These are phyloP conservation scores for Butyriboletus appendiculatus DNA, from an alignment of 1,284 basidiomycete genomes.

Conservation along the genomic window DNA sequence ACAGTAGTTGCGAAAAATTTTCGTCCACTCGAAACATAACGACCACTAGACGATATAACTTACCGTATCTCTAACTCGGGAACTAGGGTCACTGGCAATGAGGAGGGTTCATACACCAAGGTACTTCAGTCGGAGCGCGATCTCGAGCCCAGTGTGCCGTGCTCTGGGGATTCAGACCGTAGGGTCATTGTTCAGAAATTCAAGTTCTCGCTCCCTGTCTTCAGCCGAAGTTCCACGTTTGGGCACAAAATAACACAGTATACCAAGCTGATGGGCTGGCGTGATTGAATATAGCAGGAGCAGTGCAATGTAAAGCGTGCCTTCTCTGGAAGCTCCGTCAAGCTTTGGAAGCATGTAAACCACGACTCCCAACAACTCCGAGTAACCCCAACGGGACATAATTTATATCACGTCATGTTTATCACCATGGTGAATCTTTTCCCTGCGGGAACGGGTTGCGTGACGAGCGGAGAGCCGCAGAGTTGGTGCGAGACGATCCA, in stretches of 20 bases:
- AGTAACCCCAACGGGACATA: too few relatives aligned
- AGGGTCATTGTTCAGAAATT: constrained; percentile 43
- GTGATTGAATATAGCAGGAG: not conserved
- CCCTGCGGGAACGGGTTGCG: too few relatives aligned
- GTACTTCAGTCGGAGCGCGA: constrained; percentile 5
- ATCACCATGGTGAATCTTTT: too few relatives aligned
- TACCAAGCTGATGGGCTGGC: too few relatives aligned
- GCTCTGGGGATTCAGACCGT: constrained; percentile 24
- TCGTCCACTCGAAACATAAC: constrained; percentile 48
- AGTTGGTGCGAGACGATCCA: too few relatives aligned
- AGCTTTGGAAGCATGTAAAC: constrained; percentile 32
- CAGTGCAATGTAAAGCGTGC: not conserved
- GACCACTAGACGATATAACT: constrained; percentile 44
- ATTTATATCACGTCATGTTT: too few relatives aligned
- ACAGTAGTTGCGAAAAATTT: constrained; percentile 52
- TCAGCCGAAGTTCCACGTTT: constrained; percentile 42
- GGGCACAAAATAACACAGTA: constrained; percentile 34
- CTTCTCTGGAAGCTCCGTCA: constrained; percentile 53
- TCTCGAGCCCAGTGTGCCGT: constrained; percentile 14
- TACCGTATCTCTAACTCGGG: constrained; percentile 38
- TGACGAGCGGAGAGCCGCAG: too few relatives aligned
- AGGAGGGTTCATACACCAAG: constrained; percentile 10
- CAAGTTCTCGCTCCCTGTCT: constrained; percentile 35
- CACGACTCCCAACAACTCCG: too few relatives aligned
- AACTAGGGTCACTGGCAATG: constrained; percentile 14